phyloP scores from a whole-genome alignment of 306 rosid genomes.

The Dalbergia cochinchinensis region DNA sequence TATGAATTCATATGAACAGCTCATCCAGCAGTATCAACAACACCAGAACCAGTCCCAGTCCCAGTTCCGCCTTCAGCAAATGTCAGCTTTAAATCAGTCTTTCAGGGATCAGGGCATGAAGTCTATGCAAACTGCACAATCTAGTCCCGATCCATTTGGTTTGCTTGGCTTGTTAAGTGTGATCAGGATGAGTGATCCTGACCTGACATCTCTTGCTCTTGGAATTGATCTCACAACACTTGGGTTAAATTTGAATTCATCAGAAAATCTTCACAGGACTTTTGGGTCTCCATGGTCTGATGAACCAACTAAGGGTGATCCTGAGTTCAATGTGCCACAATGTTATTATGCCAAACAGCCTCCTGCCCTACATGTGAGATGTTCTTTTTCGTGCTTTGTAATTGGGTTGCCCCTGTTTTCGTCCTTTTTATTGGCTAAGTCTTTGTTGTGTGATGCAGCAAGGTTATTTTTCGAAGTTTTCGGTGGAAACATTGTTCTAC shows the following conservation, averaged over 20 bases:
- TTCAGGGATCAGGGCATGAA: slow-evolving; percentile 88
- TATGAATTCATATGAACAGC: slow-evolving; percentile 87
- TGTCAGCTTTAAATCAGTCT: slow-evolving; percentile 83
- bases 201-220: slow-evolving; percentile 91
- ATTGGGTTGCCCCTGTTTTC: slow-evolving; percentile 17
- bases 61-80: slow-evolving; percentile 82
- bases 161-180: slow-evolving; percentile 94
- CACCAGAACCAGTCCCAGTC: slow-evolving; percentile 88
- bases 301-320: slow-evolving; percentile 94
- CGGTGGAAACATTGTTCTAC: slow-evolving; percentile 83
- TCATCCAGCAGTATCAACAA: slow-evolving; percentile 90
- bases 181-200: slow-evolving; percentile 92
- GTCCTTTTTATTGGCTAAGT: slow-evolving; percentile 37
- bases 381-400: slow-evolving; percentile 14
- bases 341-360: slow-evolving; percentile 90
- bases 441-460: slow-evolving; percentile 63
- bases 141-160: slow-evolving; percentile 85
- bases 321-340: slow-evolving; percentile 85
- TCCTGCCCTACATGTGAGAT: slow-evolving; percentile 76
- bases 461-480: slow-evolving; percentile 77
- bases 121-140: slow-evolving; percentile 78
- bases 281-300: slow-evolving; percentile 99
- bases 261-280: slow-evolving; percentile 94
- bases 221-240: slow-evolving; percentile 95
- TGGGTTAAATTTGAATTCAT: slow-evolving; percentile 91